Base-by-base conservation (phyloP, 108 stramenopile genomes). In the Thalassiosira profunda region DNA sequence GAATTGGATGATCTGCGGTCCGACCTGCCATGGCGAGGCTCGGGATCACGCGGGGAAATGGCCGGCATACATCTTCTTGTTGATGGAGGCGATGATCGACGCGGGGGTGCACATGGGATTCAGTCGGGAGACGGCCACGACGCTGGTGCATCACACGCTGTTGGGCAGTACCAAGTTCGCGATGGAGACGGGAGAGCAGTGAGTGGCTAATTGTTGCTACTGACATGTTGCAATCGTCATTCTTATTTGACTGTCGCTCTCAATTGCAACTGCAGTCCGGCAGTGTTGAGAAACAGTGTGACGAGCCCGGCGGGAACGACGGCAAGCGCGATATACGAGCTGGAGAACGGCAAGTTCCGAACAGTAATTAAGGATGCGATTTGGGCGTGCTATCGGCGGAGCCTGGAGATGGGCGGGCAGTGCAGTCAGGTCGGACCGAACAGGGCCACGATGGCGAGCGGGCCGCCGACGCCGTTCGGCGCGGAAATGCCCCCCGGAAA, bases 261-360 rank as follows among this genome's bases (percentile, higher is more conserved):
- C n/a, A n/a, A n/a, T n/a, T n/a, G n/a, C n/a, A n/a, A n/a, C n/a
- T n/a, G n/a, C n/a, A n/a, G n/a, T 28, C 49, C 49, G 4, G 49
- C 49, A 12, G 89, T 93, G 31, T 72, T 96, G 20, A 64, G 91
- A 31, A 96, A 98, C 79, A 84, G 70, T 40, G 94, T 98, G 5
- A 98, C 97, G 5, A 84, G 81, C 63, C 97, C 97, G n/a, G 96
- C 92, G 0, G 97, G 97, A 34, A 98, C 97, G 21, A 98, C 97
- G 10, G 95, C 97, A 0, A 75, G 76, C 21, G 97, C 97, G 0
- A 85, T 98, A 54, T 98, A 96, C 66, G 90, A 93, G 44, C 68
- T 98, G 34, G 97, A 98, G 70, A 93, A 88, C 40, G 97, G 97
- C 14, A 85, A 83, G 55, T 93, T 95, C 60, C 84, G 95, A 10